Percentiles rank a stretch among this genome's conserved stretches.
Conservation (phyloP, 768 basidiomycete species). For the Mycena maculata region DNA sequence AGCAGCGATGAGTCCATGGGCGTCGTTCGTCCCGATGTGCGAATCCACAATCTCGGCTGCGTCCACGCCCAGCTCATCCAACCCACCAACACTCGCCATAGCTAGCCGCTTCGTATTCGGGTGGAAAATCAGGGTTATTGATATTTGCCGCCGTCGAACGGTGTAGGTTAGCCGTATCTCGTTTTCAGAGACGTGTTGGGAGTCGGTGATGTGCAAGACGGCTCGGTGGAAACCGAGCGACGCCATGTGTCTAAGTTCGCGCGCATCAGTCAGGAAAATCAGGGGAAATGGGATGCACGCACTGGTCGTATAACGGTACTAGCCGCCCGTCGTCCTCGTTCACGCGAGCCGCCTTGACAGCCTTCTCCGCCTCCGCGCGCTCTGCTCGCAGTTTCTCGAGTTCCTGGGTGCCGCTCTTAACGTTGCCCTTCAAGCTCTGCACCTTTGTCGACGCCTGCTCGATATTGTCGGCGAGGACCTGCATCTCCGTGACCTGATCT, state of each 20-base stretch:
- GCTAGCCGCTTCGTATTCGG: conserved; percentile 77
- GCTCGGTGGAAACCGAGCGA: conserved; percentile 74
- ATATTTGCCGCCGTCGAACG: conserved; percentile 55
- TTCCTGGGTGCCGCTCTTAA: conserved; percentile 67
- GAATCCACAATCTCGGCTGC: conserved; percentile 69
- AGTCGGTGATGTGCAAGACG: conserved; percentile 68
- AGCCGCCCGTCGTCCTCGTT: conserved; percentile 75
- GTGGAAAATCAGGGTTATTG: conserved; percentile 71
- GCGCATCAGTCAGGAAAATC: neutral
- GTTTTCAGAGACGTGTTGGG: conserved; percentile 75
- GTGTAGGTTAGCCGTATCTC: conserved; percentile 79
- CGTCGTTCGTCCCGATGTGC: conserved; percentile 73
- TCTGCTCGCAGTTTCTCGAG: conserved; percentile 70
- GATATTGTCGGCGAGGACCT: conserved; percentile 75
- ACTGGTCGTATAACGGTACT: conserved; percentile 79
- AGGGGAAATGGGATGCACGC: conserved; percentile 34
- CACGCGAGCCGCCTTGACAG: conserved; percentile 65
- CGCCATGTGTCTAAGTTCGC: conserved; percentile 66
- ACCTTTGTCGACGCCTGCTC: conserved; percentile 63
- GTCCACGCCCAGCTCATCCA: conserved; percentile 64
- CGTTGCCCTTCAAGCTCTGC: conserved; percentile 65
- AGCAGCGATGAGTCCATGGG: conserved; percentile 71
- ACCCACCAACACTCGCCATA: conserved; percentile 64
- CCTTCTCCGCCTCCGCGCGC: conserved; percentile 77
- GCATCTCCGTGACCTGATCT: conserved; percentile 84